phyloP scores from a whole-genome alignment of 495 filamentous ascomycete genomes.

The Aspergillus avenaceus region DNA sequence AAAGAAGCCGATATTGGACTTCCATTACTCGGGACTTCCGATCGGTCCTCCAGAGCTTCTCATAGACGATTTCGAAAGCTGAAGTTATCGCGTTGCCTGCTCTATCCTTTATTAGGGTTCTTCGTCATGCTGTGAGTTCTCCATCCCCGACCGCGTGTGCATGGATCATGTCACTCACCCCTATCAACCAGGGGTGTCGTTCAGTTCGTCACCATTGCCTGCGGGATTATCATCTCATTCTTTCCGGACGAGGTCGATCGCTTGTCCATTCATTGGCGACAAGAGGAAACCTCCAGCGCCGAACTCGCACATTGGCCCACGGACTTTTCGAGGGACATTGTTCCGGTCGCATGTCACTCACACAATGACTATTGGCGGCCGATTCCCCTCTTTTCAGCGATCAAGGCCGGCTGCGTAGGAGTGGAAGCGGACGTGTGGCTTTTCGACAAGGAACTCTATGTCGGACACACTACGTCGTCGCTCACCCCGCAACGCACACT shows the following conservation, averaged over 20 bases:
- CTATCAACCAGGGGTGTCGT: slow-evolving; percentile 37
- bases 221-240: slow-evolving; percentile 47
- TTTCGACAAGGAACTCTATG: slow-evolving; percentile 61
- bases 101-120: slow-evolving; percentile 18
- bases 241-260: slow-evolving; percentile 56
- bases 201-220: slow-evolving; percentile 47
- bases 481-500: slow-evolving; percentile 49
- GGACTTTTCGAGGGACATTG: slow-evolving; percentile 67
- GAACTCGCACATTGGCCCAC: slow-evolving; percentile 63
- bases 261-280: slow-evolving; percentile 39
- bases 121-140: slow-evolving; percentile 39
- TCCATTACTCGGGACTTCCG: slow-evolving; percentile 16
- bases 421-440: slow-evolving; percentile 91
- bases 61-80: slow-evolving; percentile 1
- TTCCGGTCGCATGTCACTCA: slow-evolving; percentile 64
- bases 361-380: slow-evolving; percentile 90
- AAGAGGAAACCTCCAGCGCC: slow-evolving; percentile 36
- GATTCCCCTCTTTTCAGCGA: slow-evolving; percentile 64
- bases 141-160: neutral
- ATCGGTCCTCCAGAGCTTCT: neutral
- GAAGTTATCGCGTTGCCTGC: slow-evolving; percentile 15
- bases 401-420: slow-evolving; percentile 60
- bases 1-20: slow-evolving; percentile 12
- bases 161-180: neutral
- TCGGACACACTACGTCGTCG: slow-evolving; percentile 49